Evolutionary conservation across 768 basidiomycete species (phyloP).

Genomic region (Leccinum rimulosum): DNA sequence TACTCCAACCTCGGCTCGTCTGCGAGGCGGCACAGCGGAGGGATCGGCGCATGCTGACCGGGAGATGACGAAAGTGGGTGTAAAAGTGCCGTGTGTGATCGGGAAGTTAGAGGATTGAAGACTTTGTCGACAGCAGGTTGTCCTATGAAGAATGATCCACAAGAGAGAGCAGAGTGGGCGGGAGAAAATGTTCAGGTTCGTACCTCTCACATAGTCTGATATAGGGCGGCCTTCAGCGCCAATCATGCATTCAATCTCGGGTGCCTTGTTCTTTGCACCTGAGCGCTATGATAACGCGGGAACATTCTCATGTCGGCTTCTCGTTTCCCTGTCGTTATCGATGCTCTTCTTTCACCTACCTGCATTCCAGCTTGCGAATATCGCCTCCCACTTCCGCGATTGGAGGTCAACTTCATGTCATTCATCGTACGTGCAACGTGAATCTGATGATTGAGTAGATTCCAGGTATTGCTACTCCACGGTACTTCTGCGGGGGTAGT

Average conservation of each 20-base stretch:
- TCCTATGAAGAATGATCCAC: neutral
- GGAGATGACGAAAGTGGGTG: neutral
- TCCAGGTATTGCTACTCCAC: neutral
- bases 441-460: neutral
- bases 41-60: neutral
- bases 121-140: neutral
- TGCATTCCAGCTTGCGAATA: neutral
- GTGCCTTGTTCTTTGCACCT: neutral
- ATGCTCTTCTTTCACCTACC: conserved; percentile 9
- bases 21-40: neutral
- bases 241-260: neutral
- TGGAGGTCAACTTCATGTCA: neutral
- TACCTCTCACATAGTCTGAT: neutral
- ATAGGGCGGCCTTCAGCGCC: neutral
- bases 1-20: neutral
- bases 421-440: neutral
- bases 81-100: neutral
- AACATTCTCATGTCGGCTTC: neutral
- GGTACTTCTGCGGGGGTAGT: neutral
- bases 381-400: neutral
- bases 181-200: neutral
- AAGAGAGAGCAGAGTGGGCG: neutral
- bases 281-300: neutral
- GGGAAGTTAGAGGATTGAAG: neutral
- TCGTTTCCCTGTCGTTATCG: neutral